Conservation (phyloP, 352 stramenopile species). For the Globisporangium camurandrum region DNA sequence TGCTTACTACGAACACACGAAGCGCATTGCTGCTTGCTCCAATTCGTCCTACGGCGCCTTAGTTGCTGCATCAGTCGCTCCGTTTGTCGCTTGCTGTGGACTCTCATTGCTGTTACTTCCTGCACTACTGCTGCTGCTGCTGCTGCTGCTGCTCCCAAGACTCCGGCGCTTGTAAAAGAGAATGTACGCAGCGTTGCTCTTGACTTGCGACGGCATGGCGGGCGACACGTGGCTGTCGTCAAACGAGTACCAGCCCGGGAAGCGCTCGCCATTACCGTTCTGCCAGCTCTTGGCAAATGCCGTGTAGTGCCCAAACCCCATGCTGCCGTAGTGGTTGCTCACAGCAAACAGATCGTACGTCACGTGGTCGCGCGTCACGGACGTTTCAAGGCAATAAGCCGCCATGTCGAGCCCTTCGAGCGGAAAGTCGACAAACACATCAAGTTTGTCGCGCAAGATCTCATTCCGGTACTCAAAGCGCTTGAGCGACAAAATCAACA, state of each 20-base stretch:
- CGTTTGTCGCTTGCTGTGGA: no score
- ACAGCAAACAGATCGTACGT: conserved; percentile 86
- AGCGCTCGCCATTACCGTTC: conserved; percentile 39
- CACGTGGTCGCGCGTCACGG: conserved; percentile 25
- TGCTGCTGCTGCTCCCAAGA: conserved; percentile 8
- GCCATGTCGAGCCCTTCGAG: conserved; percentile 78
- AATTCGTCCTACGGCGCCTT: no score
- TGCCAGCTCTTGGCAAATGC: conserved; percentile 74
- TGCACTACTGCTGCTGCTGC: neutral
- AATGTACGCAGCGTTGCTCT: conserved; percentile 82
- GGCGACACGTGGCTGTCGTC: conserved; percentile 74
- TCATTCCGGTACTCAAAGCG: conserved; percentile 85
- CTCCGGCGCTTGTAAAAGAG: conserved; percentile 83
- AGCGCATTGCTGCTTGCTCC: no score
- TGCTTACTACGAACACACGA: no score
- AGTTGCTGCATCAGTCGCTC: no score
- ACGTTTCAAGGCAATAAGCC: conserved; percentile 64
- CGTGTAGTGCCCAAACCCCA: conserved; percentile 89
- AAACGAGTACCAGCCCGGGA: conserved; percentile 77
- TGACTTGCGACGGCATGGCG: conserved; percentile 47
- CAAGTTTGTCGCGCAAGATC: conserved; percentile 75
- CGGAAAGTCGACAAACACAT: conserved; percentile 84
- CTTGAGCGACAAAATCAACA: conserved; percentile 85
- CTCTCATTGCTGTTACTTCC: no score
- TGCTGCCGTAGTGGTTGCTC: conserved; percentile 86